Percentiles rank a stretch among this genome's conserved stretches.
Evolutionary conservation across 768 basidiomycete species (phyloP).

Genomic region (Russula sp.): DNA sequence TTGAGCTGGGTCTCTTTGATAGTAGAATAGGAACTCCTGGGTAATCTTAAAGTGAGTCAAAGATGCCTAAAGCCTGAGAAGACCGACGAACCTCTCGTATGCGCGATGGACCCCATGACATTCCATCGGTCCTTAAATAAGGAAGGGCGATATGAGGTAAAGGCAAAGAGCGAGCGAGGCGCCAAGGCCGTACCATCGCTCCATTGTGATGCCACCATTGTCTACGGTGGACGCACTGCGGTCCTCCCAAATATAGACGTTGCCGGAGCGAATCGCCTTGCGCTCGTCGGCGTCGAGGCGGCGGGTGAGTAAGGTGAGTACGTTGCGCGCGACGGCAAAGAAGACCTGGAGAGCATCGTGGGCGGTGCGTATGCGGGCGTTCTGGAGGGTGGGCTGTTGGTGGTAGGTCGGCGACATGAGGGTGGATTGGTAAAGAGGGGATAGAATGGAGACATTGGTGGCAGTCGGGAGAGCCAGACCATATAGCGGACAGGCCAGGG

Average conservation of each 20-base stretch:
- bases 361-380: conserved; percentile 71
- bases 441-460: conserved; percentile 31
- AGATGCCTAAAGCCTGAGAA: neutral
- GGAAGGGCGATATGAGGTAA: neutral
- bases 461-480: conserved; percentile 21
- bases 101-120: conserved; percentile 78
- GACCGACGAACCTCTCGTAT: conserved; percentile 67
- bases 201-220: conserved; percentile 76
- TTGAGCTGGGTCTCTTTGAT: conserved; percentile 45
- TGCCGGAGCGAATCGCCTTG: conserved; percentile 48
- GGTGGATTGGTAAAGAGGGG: conserved; percentile 12
- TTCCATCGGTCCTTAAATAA: conserved; percentile 57
- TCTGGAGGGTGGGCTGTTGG: conserved; percentile 72
- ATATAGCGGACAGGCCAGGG: conserved; percentile 30
- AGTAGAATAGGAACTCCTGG: conserved; percentile 84
- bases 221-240: conserved; percentile 68
- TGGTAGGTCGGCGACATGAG: conserved; percentile 38
- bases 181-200: conserved; percentile 50
- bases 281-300: conserved; percentile 73
- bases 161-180: neutral
- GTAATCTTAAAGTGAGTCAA: neutral
- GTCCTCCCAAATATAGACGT: conserved; percentile 69
- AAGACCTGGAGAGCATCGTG: conserved; percentile 81
- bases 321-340: conserved; percentile 59
- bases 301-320: conserved; percentile 69